Base-by-base conservation (phyloP, 2,329 filamentous ascomycete genomes). In the Tolypocladium cylindrosporum region DNA sequence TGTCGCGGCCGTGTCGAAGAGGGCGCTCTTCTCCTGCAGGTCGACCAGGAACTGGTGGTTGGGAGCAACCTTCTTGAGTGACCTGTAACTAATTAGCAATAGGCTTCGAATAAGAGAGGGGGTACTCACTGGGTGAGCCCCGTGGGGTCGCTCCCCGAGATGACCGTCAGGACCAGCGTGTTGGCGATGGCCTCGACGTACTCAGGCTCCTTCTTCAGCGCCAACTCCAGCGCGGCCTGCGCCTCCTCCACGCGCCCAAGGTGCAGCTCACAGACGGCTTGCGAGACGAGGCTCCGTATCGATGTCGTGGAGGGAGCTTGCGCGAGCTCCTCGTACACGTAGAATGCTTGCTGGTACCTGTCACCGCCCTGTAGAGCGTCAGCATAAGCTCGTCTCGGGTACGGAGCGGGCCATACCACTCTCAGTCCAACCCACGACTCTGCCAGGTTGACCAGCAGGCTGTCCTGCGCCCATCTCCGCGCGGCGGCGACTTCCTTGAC, bases 271-370 rank as follows among this genome's bases (percentile, higher is more conserved):
- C 90, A 88, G 34, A 97, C 85, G 34, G 92, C 93, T 76, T 97
- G 94, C 24, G 90, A 87, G 60, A 96, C 85, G 57, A 97, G 82
- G 21, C 85, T 88, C 64, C 86, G 80, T 56, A 87, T 80, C 19
- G 90, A 90, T 54, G 90, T 86, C 21, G 90, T 91, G 39, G 89
- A 86, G 2, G 91, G 88, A 36, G 90, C 87, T 69, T 96, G 90
- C 5, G 94, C 93, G 54, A 97, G 84, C 74, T 99, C 94, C 75
- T 97, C 93, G 68, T 91, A 97, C 61, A 97, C 93, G 79, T 99
- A 97, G 75, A 96, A 97, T 21, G 93, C 88, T 69, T 94, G 90
- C 69, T 97, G 94, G 75, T 97, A 97, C 72, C 91, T 94, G 66
- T 96, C 91, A 64, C 92, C 92, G 68, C 93, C 93, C 88, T 96